Evolutionary conservation across 2,329 filamentous ascomycete species (phyloP).

Genomic region (Triangularia verruculosa): DNA sequence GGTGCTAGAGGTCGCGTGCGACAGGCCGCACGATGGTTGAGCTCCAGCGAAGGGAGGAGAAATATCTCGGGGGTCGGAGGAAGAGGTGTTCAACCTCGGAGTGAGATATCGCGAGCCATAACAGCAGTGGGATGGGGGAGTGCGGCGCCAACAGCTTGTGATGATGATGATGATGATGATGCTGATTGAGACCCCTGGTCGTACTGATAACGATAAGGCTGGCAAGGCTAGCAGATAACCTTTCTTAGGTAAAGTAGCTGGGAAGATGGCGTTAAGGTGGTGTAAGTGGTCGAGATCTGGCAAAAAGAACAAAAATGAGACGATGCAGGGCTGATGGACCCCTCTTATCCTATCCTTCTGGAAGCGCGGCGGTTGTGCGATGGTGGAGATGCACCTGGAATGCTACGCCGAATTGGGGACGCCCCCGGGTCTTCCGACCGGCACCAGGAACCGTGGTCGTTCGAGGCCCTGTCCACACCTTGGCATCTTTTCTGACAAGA

Average conservation of each 20-base stretch:
- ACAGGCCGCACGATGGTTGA: not conserved
- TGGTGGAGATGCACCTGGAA: not conserved
- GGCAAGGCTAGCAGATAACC: too few relatives aligned
- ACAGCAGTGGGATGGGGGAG: constrained; percentile 2
- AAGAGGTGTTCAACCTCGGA: constrained; percentile 19
- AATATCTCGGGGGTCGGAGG: constrained; percentile 4
- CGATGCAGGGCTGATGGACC: constrained; percentile 24
- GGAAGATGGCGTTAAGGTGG: too few relatives aligned
- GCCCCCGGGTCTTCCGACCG: constrained; percentile 22
- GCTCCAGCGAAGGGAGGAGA: not conserved
- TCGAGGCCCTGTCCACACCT: not conserved
- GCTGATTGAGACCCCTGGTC: not conserved
- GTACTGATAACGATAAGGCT: not conserved
- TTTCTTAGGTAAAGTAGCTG: not conserved
- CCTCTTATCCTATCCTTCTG: constrained; percentile 25
- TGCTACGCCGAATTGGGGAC: constrained; percentile 22
- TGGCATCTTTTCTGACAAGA: not conserved
- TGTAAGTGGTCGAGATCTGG: not conserved
- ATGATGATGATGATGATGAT: not conserved
- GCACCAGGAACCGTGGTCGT: not conserved
- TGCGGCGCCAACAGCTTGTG: not conserved
- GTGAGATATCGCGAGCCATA: constrained; percentile 21
- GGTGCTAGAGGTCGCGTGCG: not conserved
- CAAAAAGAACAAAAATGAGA: constrained; percentile 8
- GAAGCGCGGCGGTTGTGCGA: constrained; percentile 20